Evolutionary conservation across 148 eudicot genomes (phyloP).

Genomic region (Chenopodium suecicum): DNA sequence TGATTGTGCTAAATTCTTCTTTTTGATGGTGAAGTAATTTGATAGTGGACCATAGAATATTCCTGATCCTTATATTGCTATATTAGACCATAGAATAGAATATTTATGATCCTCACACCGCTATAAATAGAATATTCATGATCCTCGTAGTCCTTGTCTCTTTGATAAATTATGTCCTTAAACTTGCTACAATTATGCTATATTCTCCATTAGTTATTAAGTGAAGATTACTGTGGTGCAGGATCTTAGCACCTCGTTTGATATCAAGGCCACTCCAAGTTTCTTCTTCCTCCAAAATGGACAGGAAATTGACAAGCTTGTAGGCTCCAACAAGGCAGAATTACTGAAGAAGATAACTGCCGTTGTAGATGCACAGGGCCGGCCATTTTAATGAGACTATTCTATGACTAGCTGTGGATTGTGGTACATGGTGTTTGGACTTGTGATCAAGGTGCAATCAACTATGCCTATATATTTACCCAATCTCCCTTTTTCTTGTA

Average conservation of each 20-base stretch:
- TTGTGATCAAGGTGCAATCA: background rate
- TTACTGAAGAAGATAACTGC: constrained; percentile 71
- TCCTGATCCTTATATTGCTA: background rate
- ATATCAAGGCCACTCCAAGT: constrained; percentile 96
- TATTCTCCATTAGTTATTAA: background rate
- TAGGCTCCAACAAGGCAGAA: constrained; percentile 93
- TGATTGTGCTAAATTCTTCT: background rate
- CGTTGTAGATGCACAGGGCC: constrained; percentile 43
- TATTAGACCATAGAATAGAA: background rate
- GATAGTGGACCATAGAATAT: background rate
- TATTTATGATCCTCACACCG: background rate
- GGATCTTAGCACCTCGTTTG: constrained; percentile 93
- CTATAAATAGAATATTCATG: background rate
- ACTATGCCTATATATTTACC: background rate
- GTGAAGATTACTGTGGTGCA: constrained; percentile 34
- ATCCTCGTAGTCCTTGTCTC: background rate
- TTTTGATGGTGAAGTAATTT: background rate
- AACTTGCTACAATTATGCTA: background rate
- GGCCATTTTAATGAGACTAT: constrained; percentile 26
- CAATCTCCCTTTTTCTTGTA: background rate
- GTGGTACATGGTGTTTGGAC: background rate
- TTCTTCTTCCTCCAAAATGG: constrained; percentile 95
- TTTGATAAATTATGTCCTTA: background rate
- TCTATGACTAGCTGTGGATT: background rate
- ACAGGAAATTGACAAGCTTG: constrained; percentile 84